Base-by-base conservation (phyloP, 495 filamentous ascomycete species). In the Jackrogersella minutella region DNA sequence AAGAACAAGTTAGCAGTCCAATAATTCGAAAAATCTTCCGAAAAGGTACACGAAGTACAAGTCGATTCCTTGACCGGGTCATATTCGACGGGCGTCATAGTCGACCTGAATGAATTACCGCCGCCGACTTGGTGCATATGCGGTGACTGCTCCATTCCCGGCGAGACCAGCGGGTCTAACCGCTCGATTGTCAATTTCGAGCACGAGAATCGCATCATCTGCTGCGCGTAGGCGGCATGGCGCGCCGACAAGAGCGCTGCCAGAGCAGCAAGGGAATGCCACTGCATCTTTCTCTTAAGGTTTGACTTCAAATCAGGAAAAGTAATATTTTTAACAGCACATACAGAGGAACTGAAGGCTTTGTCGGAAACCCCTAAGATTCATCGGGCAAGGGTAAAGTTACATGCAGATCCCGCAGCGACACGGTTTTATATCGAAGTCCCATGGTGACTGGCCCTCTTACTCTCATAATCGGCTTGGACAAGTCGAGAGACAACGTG, bases 1-100 rank as follows among this genome's bases (percentile, higher is more conserved):
- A 78, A 79, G 60, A 77, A 78, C 31, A 79, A 46, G 21, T 72
- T 71, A 10, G 78, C 76, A 5, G 78, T 79, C 79, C 79, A 80
- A 61, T 80, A 79, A 66, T 80, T 80, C 33, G 66, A 74, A 19
- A 74, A 64, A 44, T 79, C 74, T 26, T 78, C 76, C 0, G 56
- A 61, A 19, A 72, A 71, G 2, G 56, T 62, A 58, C 74, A 77
- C 5, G 65, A 71, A 7, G 77, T 77, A 59, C 73, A 79, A n/a
- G n/a, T n/a, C n/a, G n/a, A n/a, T n/a, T n/a, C n/a, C n/a, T n/a
- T n/a, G n/a, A n/a, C n/a, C n/a, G n/a, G n/a, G n/a, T n/a, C n/a
- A n/a, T n/a, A n/a, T n/a, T n/a, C n/a, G n/a, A n/a, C n/a, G n/a
- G n/a, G n/a, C n/a, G n/a, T n/a, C n/a, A n/a, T n/a, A n/a, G n/a